Conservation (phyloP, 2,329 filamentous ascomycete species). For the Scedosporium dehoogii region DNA sequence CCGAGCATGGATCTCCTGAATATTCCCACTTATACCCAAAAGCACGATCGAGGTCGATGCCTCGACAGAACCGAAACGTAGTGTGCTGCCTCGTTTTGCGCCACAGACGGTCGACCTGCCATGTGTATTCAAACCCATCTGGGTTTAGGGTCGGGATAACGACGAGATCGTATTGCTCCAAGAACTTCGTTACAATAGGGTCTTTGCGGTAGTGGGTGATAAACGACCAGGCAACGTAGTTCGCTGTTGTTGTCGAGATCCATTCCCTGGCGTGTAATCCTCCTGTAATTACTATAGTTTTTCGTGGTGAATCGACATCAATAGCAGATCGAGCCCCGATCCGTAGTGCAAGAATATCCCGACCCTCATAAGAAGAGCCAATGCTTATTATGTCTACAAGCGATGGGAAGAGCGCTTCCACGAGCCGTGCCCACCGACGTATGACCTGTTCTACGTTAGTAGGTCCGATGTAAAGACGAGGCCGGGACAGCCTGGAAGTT, state of each 20-base stretch:
- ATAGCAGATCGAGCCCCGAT: constrained; percentile 50
- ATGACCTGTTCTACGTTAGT: constrained; percentile 35
- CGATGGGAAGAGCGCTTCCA: constrained; percentile 81
- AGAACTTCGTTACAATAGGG: constrained; percentile 60
- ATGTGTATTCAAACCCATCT: constrained; percentile 90
- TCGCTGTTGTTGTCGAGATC: constrained; percentile 88
- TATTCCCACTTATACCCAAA: constrained; percentile 73
- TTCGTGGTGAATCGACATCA: constrained; percentile 40
- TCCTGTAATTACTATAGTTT: constrained; percentile 72
- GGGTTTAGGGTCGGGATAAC: constrained; percentile 86
- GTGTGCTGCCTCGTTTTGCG: constrained; percentile 88
- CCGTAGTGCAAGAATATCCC: constrained; percentile 73
- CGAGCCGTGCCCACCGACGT: constrained; percentile 80
- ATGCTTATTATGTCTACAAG: constrained; percentile 66
- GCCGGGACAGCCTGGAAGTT: not conserved
- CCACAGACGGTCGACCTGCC: constrained; percentile 87
- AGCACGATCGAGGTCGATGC: constrained; percentile 79
- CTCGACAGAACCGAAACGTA: constrained; percentile 70
- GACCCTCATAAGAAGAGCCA: constrained; percentile 79
- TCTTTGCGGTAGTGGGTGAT: constrained; percentile 73
- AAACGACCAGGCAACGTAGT: constrained; percentile 80
- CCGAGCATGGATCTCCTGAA: constrained; percentile 70
- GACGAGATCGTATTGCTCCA: constrained; percentile 78
- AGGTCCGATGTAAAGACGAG: not conserved
- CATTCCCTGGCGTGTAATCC: constrained; percentile 93